Conservation (phyloP, 2,329 filamentous ascomycete species). For the Stagonosporopsis vannaccii region DNA sequence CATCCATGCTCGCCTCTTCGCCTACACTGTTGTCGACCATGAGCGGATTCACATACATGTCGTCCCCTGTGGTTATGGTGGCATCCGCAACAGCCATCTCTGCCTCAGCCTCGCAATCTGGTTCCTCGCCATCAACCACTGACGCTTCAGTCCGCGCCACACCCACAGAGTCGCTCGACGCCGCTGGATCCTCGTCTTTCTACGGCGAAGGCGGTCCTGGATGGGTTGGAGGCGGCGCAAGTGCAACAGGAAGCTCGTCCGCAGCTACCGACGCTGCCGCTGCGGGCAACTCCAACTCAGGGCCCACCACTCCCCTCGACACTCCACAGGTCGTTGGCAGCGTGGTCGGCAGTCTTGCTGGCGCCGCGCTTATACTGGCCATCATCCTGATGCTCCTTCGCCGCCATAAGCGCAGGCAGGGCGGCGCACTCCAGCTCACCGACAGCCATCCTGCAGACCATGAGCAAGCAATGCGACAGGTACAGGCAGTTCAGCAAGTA, state of each 20-base stretch:
- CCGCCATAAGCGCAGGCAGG: conserved; percentile 56
- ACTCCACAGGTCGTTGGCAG: conserved; percentile 66
- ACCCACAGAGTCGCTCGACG: conserved; percentile 11
- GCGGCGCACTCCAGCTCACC: conserved; percentile 41
- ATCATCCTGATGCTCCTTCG: conserved; percentile 61
- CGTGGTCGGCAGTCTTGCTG: conserved; percentile 68
- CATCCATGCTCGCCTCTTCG: conserved; percentile 4
- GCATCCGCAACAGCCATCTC: background rate
- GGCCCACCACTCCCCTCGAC: conserved; percentile 43
- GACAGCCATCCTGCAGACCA: conserved; percentile 35
- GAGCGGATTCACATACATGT: conserved; percentile 4
- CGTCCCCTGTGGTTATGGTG: background rate
- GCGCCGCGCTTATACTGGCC: conserved; percentile 59
- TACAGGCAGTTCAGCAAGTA: conserved; percentile 45
- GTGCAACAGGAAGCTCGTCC: conserved; percentile 23
- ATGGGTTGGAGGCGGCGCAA: conserved; percentile 11
- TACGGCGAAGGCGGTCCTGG: conserved; percentile 8
- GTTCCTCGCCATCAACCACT: background rate
- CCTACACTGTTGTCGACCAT: conserved; percentile 3
- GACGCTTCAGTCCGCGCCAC: background rate
- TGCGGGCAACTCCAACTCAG: conserved; percentile 12
- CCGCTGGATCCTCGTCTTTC: conserved; percentile 11
- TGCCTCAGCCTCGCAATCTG: background rate
- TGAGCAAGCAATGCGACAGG: conserved; percentile 49
- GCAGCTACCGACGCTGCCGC: conserved; percentile 20